phyloP scores from a whole-genome alignment of 2,329 filamentous ascomycete species.

The Ophiostoma sp. region DNA sequence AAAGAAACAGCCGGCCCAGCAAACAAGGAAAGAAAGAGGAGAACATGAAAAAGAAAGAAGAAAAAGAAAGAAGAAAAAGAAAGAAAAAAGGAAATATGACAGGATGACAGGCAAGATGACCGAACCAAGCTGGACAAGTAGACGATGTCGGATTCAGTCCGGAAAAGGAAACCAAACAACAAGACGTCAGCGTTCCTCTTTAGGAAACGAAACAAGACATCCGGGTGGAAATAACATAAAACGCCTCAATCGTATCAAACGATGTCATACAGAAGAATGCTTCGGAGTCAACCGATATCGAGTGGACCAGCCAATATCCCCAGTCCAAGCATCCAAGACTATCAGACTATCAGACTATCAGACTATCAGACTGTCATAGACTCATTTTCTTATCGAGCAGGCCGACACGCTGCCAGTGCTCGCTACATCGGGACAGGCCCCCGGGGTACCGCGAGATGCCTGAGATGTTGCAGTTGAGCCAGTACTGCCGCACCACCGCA shows the following conservation, averaged over 20 bases:
- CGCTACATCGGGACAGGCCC: slow-evolving; percentile 22
- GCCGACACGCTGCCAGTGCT: slow-evolving; percentile 22
- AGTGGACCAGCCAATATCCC: neutral
- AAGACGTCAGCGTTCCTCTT: neutral
- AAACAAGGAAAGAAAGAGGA: neutral
- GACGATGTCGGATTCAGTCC: neutral
- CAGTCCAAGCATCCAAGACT: neutral
- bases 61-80: neutral
- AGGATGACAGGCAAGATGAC: neutral
- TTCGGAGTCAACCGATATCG: neutral
- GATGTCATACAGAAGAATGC: neutral
- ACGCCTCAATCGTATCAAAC: slow-evolving; percentile 1
- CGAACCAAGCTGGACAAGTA: neutral
- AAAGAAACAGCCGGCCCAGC: neutral
- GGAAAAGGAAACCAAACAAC: slow-evolving; percentile 7
- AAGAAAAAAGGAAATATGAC: neutral
- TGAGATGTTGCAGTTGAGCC: slow-evolving; percentile 36
- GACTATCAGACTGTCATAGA: neutral
- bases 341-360: neutral
- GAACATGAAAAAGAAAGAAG: neutral
- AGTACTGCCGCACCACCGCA: slow-evolving; percentile 35
- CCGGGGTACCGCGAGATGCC: slow-evolving; percentile 36
- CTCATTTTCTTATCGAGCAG: slow-evolving; percentile 7
- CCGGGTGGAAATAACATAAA: neutral
- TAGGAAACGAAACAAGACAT: neutral